Evolutionary conservation across 208 protist species (phyloP).

Genomic region (Leishmania turanica): DNA sequence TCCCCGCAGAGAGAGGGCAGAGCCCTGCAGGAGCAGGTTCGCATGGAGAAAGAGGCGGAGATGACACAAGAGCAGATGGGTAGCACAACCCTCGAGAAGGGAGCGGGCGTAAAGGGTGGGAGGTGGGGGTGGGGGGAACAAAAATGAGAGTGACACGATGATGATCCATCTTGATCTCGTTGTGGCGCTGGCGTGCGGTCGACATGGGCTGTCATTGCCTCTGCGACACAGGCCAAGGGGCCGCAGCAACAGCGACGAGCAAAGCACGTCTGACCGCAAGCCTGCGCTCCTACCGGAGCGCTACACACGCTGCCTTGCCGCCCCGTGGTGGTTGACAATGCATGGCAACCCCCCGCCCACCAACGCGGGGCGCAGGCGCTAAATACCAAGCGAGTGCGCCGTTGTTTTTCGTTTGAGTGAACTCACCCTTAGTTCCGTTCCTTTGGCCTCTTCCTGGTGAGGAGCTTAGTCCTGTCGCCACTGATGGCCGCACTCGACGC

Average conservation of each 20-base stretch:
- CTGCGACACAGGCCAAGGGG: not conserved
- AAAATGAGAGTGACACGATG: not conserved
- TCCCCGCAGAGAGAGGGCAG: not conserved
- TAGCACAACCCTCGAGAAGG: not conserved
- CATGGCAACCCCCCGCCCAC: not conserved
- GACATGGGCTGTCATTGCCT: not conserved
- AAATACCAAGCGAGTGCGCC: conserved; percentile 4
- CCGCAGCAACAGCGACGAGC: not conserved
- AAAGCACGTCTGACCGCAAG: not conserved
- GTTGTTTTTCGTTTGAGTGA: not conserved
- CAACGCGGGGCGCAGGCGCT: not conserved
- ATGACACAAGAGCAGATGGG: not conserved
- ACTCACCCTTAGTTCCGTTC: not conserved
- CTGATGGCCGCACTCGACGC: conserved; percentile 93
- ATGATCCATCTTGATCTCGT: not conserved
- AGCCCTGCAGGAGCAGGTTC: not conserved
- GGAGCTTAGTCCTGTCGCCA: conserved; percentile 89
- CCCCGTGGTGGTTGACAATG: not conserved
- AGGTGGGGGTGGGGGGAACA: not conserved
- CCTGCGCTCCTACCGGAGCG: not conserved
- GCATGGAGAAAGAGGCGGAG: not conserved
- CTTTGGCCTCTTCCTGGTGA: not conserved
- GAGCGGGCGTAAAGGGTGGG: not conserved
- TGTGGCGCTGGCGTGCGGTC: not conserved
- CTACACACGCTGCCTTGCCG: not conserved